Evolutionary conservation across 78 protist species (phyloP).

Genomic region (Cavenderia fasciculata): DNA sequence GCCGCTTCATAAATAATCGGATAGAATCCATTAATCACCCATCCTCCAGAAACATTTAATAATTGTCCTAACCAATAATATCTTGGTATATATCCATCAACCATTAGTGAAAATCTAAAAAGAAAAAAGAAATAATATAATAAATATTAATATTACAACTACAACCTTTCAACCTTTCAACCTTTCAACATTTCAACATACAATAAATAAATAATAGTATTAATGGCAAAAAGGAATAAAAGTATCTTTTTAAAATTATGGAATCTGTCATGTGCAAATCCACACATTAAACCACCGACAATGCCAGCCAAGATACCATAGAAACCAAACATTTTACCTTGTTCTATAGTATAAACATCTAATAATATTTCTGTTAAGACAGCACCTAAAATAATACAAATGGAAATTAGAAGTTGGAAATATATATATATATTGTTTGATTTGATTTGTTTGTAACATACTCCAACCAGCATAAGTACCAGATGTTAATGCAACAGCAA

Average conservation of each 20-base stretch:
- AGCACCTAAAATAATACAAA: no score
- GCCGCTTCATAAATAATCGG: conserved; percentile 65
- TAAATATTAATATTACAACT: background rate
- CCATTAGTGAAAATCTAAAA: conserved; percentile 18
- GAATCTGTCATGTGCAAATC: conserved; percentile 24
- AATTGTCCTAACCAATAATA: conserved; percentile 66
- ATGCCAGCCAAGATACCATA: conserved; percentile 69
- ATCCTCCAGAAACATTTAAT: conserved; percentile 43
- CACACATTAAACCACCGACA: conserved; percentile 37
- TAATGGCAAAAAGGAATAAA: background rate
- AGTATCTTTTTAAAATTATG: conserved; percentile 47
- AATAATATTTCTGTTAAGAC: conserved; percentile 29
- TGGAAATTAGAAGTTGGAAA: no score
- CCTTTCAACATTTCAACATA: no score
- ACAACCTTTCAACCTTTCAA: no score
- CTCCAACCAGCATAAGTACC: conserved; percentile 58
- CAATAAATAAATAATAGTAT: background rate
- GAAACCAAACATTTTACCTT: conserved; percentile 76
- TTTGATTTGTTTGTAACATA: no score
- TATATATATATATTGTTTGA: no score
- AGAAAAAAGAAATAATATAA: background rate
- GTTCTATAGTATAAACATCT: background rate
- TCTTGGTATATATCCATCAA: conserved; percentile 11
- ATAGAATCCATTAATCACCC: conserved; percentile 46
- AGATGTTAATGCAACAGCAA: background rate